Conservation (phyloP, 345 rosid species). For the Brassica napus region DNA sequence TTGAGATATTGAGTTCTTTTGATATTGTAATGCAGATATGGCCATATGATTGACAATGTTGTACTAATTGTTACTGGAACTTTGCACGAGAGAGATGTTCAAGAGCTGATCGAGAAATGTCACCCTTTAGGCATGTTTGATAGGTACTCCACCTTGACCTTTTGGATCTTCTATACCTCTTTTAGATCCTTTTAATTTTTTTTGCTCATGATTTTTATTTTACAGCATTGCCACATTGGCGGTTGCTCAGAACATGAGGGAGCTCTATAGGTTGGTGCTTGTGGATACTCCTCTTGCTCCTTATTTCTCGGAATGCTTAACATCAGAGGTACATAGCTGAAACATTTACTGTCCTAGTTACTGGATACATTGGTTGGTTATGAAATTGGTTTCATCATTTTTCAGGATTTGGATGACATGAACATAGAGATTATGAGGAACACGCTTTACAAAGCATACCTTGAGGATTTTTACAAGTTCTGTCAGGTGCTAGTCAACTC, state of each 20-base stretch:
- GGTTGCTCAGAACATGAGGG: constrained; percentile 98
- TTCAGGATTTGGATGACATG: constrained; percentile 82
- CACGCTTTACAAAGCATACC: constrained; percentile 93
- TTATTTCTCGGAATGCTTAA: constrained; percentile 93
- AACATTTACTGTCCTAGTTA: neutral
- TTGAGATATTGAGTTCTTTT: constrained; percentile 10
- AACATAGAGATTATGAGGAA: constrained; percentile 96
- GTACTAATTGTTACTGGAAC: constrained; percentile 99
- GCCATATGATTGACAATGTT: constrained; percentile 99
- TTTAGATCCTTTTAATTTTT: neutral
- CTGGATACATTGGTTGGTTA: neutral
- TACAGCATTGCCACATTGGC: constrained; percentile 95
- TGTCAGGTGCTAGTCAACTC: constrained; percentile 65
- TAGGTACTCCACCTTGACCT: constrained; percentile 52
- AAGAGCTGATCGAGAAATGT: constrained; percentile 92
- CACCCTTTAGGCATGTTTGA: constrained; percentile 99
- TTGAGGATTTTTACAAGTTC: constrained; percentile 93
- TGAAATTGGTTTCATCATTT: neutral
- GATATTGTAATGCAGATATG: constrained; percentile 57
- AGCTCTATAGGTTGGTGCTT: constrained; percentile 96
- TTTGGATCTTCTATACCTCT: neutral
- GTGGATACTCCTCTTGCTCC: constrained; percentile 99
- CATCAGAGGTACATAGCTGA: constrained; percentile 72
- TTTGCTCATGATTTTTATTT: neutral
- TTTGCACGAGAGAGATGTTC: constrained; percentile 98